Conservation (phyloP, 768 basidiomycete genomes). For the Leucocoprinus leucothites region DNA sequence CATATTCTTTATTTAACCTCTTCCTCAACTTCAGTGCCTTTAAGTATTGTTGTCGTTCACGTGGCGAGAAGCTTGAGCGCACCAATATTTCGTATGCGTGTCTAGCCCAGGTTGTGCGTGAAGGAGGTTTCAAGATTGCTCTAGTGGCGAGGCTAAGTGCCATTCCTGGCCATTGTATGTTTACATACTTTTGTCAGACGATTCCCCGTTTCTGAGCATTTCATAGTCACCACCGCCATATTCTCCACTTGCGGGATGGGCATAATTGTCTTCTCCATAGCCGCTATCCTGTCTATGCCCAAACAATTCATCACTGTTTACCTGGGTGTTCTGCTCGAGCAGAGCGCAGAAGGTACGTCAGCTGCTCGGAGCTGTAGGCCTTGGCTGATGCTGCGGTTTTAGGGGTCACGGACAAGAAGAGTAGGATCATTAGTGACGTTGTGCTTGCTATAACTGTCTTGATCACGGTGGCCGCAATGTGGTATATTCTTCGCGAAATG, state of each 20-base stretch:
- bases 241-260: constrained; percentile 90
- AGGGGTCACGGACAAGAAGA: constrained; percentile 40
- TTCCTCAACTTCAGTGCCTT: constrained; percentile 54
- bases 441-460: constrained; percentile 67
- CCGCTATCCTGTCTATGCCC: constrained; percentile 80
- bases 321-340: constrained; percentile 76
- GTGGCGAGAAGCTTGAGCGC: constrained; percentile 73
- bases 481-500: constrained; percentile 80
- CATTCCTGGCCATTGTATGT: constrained; percentile 83
- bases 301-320: constrained; percentile 94
- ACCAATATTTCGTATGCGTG: constrained; percentile 57
- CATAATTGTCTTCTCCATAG: constrained; percentile 71
- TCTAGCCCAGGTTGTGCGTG: constrained; percentile 66
- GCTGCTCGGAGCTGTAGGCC: background rate
- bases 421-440: constrained; percentile 63
- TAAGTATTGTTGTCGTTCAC: constrained; percentile 71
- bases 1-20: background rate
- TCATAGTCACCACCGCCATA: constrained; percentile 77
- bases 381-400: background rate
- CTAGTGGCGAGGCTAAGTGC: constrained; percentile 75
- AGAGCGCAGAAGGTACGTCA: constrained; percentile 33
- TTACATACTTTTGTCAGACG: background rate
- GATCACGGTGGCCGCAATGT: constrained; percentile 75
- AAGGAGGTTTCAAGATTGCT: constrained; percentile 86
- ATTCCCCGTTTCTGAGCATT: background rate